These are phyloP conservation scores for Clonostachys byssicola DNA, from an alignment of 2,329 filamentous ascomycete species.

Conservation along the genomic window DNA sequence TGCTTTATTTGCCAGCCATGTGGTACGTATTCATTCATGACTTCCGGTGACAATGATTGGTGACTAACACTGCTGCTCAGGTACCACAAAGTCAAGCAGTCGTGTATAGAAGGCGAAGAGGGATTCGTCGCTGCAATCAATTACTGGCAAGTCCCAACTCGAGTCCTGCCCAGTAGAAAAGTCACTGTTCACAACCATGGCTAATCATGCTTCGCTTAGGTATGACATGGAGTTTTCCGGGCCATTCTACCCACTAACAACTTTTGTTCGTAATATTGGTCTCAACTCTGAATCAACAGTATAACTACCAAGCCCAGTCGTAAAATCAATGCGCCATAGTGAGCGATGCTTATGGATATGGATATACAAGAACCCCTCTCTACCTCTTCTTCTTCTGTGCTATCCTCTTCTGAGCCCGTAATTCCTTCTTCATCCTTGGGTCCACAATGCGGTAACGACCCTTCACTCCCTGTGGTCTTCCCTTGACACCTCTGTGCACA, in stretches of 20 bases:
- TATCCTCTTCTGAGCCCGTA: conserved; percentile 77
- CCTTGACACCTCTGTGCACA: conserved; percentile 78
- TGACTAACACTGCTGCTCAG: conserved; percentile 20
- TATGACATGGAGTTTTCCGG: conserved; percentile 78
- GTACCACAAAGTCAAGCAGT: conserved; percentile 80
- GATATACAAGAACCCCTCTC: conserved; percentile 2
- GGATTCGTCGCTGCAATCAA: conserved; percentile 76
- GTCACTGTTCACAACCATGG: neutral
- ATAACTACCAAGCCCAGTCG: neutral
- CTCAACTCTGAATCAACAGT: conserved; percentile 1
- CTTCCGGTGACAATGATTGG: neutral
- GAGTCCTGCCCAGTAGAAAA: too few species aligned
- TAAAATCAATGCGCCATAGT: neutral
- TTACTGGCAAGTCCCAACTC: conserved; percentile 58
- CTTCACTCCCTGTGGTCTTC: conserved; percentile 87
- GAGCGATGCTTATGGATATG: conserved; percentile 3
- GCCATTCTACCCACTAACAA: conserved; percentile 57
- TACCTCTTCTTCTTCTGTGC: conserved; percentile 63
- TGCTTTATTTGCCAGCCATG: conserved; percentile 77
- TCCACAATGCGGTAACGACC: conserved; percentile 98
- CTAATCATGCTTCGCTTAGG: conserved; percentile 32
- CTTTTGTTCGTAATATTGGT: conserved; percentile 44
- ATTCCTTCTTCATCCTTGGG: conserved; percentile 92
- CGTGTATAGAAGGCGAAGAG: conserved; percentile 61
- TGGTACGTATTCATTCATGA: conserved; percentile 48